Conservation (phyloP, 495 filamentous ascomycete genomes). For the Neurospora tetrasperma region DNA sequence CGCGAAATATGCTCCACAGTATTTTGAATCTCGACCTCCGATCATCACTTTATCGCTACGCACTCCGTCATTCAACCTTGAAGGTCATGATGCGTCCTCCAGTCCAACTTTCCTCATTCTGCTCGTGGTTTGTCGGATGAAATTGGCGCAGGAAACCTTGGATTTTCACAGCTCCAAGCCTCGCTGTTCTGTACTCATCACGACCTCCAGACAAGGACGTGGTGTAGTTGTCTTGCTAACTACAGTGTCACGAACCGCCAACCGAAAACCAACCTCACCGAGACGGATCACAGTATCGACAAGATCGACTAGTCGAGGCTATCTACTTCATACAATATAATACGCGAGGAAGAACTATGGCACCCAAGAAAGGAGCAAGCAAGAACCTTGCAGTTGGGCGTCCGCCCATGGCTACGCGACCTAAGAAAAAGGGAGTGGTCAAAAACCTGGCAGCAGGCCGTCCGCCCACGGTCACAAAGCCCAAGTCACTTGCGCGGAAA, state of each 20-base stretch:
- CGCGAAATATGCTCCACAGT: not conserved
- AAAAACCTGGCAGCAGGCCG: conserved; percentile 58
- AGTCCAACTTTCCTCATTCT: not conserved
- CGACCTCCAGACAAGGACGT: not conserved
- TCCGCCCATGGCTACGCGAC: not conserved
- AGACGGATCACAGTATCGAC: not conserved
- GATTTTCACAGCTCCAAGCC: not conserved
- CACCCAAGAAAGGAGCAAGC: not conserved
- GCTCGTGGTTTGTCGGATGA: not conserved
- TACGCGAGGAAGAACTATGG: not conserved
- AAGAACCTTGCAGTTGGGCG: not conserved
- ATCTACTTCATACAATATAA: not conserved
- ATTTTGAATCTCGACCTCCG: not conserved
- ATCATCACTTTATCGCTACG: conserved; percentile 3
- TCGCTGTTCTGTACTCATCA: not conserved
- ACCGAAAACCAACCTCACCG: not conserved
- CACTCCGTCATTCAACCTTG: not conserved
- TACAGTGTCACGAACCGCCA: not conserved
- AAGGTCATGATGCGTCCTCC: not conserved
- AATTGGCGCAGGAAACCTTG: not conserved
- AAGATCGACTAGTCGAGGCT: not conserved
- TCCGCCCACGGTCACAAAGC: conserved; percentile 44
- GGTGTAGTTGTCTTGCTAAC: not conserved
- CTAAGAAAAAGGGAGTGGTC: conserved; percentile 26
- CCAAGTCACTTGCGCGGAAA: conserved; percentile 62